These are phyloP conservation scores for Chrysopogon serrulatus DNA, from an alignment of 176 grass and related monocot species.

Conservation along the genomic window DNA sequence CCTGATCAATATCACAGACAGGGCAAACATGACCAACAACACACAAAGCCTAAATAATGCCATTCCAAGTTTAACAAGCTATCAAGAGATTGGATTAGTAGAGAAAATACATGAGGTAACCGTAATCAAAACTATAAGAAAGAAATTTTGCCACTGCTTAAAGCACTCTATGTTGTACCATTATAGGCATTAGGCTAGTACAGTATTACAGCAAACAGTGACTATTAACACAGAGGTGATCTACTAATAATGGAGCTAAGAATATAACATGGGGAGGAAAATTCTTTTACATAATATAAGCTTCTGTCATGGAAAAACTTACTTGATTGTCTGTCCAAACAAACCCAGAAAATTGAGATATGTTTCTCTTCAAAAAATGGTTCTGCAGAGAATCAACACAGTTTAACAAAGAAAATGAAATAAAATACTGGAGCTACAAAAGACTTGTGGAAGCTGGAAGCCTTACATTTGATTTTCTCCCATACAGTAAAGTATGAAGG, in stretches of 20 bases:
- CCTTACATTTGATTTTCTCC: slow-evolving; percentile 78
- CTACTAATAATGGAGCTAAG: neutral
- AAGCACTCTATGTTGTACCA: neutral
- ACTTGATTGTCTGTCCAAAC: slow-evolving; percentile 88
- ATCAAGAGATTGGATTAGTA: neutral
- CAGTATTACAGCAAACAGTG: neutral
- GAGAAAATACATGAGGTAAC: neutral
- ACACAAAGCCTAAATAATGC: neutral
- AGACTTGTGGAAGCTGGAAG: neutral
- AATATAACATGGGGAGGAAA: neutral
- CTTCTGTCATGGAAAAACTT: slow-evolving; percentile 9
- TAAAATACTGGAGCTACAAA: neutral
- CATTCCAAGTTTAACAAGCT: neutral
- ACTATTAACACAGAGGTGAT: neutral
- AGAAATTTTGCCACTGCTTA: neutral
- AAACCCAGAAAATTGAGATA: slow-evolving; percentile 91
- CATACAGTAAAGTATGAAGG: slow-evolving; percentile 80
- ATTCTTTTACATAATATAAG: slow-evolving; percentile 2
- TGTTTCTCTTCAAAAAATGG: slow-evolving; percentile 82
- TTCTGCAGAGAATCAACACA: slow-evolving; percentile 42
- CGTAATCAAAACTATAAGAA: neutral
- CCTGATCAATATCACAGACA: slow-evolving; percentile 43
- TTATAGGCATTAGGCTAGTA: neutral
- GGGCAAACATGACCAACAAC: neutral
- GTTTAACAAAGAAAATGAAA: slow-evolving; percentile 20